phyloP scores from a whole-genome alignment of 352 stramenopile genomes.

The Phytophthora chlamydospora region DNA sequence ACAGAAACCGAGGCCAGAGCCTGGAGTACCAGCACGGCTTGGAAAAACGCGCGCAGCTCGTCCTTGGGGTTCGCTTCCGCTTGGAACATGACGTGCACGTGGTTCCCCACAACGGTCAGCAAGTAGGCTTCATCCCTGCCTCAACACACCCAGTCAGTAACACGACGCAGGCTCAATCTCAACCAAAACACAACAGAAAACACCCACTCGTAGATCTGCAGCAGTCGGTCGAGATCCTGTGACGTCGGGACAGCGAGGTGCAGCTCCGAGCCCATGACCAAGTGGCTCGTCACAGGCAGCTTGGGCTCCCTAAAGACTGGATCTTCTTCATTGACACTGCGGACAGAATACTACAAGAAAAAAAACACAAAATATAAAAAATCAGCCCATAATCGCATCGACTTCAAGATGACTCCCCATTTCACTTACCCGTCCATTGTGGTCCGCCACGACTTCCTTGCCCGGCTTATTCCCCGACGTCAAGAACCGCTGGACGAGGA shows the following conservation, averaged over 20 bases:
- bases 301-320: conserved; percentile 58
- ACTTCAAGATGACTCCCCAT: conserved; percentile 15
- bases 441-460: conserved; percentile 38
- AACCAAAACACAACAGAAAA: neutral
- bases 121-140: conserved; percentile 68
- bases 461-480: conserved; percentile 8
- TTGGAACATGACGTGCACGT: conserved; percentile 63
- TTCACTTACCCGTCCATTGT: conserved; percentile 32
- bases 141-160: conserved; percentile 6
- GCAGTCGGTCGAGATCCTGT: conserved; percentile 50
- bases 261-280: conserved; percentile 71
- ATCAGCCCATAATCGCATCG: conserved; percentile 19
- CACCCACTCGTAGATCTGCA: conserved; percentile 59
- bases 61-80: conserved; percentile 55
- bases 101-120: conserved; percentile 40
- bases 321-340: conserved; percentile 67
- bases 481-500: conserved; percentile 68
- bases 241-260: conserved; percentile 41
- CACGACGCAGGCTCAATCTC: neutral
- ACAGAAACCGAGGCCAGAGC: conserved; percentile 31
- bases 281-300: conserved; percentile 47
- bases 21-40: conserved; percentile 64
- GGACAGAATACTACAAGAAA: conserved; percentile 50
- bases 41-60: conserved; percentile 77
- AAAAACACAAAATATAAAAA: conserved; percentile 6